Conservation (phyloP, 495 filamentous ascomycete species). For the Sporormia fimetaria region DNA sequence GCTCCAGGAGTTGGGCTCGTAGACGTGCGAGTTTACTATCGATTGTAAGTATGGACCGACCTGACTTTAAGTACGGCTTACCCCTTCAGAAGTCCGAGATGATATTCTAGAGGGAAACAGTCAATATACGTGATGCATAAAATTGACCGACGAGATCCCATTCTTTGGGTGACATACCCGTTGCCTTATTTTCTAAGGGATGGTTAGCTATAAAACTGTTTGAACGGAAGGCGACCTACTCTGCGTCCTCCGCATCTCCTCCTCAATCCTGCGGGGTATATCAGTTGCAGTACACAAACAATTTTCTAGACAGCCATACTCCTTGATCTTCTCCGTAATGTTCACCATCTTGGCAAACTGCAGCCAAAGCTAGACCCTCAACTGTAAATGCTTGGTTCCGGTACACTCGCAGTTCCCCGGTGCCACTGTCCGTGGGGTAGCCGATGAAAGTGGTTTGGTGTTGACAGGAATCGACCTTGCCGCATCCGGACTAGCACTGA, state of each 20-base stretch:
- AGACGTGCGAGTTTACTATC: conserved; percentile 87
- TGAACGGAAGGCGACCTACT: conserved; percentile 43
- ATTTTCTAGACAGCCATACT: conserved; percentile 43
- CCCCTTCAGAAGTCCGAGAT: conserved; percentile 96
- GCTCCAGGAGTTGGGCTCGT: conserved; percentile 90
- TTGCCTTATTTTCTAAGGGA: conserved; percentile 91
- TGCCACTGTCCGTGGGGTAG: background rate
- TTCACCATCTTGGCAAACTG: conserved; percentile 87
- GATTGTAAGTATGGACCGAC: conserved; percentile 1
- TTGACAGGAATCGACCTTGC: conserved; percentile 9
- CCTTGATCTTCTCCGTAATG: conserved; percentile 99
- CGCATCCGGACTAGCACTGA: conserved; percentile 12
- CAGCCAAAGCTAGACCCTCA: too few species aligned
- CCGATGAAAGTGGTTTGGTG: conserved; percentile 24
- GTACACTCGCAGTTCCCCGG: too few species aligned
- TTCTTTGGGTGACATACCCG: conserved; percentile 47
- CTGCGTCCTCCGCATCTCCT: conserved; percentile 98
- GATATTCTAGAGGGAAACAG: conserved; percentile 64
- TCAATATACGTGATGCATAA: conserved; percentile 13
- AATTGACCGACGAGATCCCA: background rate
- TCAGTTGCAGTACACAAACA: conserved; percentile 17
- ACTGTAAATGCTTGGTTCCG: too few species aligned
- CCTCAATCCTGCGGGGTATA: conserved; percentile 68
- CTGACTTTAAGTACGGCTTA: too few species aligned
- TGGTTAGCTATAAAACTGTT: conserved; percentile 23